phyloP scores from a whole-genome alignment of 108 stramenopile genomes.

The Conticribra guillardii region DNA sequence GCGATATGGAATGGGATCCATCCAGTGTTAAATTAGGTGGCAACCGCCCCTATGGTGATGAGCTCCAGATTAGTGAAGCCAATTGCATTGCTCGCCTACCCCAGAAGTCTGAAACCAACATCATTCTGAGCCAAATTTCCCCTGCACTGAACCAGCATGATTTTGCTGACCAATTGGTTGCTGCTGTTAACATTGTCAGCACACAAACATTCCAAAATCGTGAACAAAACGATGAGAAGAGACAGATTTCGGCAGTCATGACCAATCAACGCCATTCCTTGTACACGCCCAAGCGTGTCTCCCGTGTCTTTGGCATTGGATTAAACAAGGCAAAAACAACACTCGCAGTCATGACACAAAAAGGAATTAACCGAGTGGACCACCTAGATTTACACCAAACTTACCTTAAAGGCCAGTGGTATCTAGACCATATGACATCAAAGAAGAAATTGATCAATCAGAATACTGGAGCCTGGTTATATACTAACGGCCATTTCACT shows the following conservation, averaged over 20 bases:
- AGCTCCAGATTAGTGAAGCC: too few species aligned
- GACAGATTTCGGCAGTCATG: too few species aligned
- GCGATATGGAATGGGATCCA: not conserved
- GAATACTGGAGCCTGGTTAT: too few species aligned
- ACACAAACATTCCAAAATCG: too few species aligned
- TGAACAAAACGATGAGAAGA: too few species aligned
- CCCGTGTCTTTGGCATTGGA: not conserved
- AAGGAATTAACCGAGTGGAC: not conserved
- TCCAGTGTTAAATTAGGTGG: not conserved
- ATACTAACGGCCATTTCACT: too few species aligned
- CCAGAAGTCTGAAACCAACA: not conserved
- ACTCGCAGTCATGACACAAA: not conserved
- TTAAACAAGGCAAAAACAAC: not conserved
- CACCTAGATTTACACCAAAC: not conserved
- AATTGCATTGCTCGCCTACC: too few species aligned
- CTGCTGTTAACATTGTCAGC: not conserved
- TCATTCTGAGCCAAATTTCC: too few species aligned
- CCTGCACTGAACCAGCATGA: too few species aligned
- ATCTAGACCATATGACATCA: not conserved
- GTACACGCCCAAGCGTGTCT: not conserved
- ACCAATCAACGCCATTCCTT: not conserved
- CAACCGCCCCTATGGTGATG: too few species aligned
- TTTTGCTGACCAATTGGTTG: too few species aligned
- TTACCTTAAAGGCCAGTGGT: not conserved
- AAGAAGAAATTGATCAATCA: too few species aligned